These are phyloP conservation scores for Seiridium cupressi DNA, from an alignment of 2,329 filamentous ascomycete species.

Conservation along the genomic window DNA sequence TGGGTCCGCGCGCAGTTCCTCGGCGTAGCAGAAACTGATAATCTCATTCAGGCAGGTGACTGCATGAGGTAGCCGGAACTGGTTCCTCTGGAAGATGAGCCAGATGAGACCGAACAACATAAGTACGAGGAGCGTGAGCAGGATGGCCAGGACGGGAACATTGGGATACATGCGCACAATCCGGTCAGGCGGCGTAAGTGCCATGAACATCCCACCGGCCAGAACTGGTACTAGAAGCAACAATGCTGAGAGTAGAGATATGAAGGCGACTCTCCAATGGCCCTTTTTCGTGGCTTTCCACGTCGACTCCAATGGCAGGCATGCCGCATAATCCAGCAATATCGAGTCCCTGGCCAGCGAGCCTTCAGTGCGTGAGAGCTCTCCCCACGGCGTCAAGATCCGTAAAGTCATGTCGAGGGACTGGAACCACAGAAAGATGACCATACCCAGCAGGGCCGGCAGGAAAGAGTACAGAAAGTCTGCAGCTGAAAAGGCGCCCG, in stretches of 20 bases:
- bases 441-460: slow-evolving; percentile 64
- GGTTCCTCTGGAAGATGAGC: slow-evolving; percentile 58
- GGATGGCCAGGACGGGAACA: slow-evolving; percentile 68
- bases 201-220: slow-evolving; percentile 71
- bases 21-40: slow-evolving; percentile 73
- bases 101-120: slow-evolving; percentile 64
- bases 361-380: slow-evolving; percentile 56
- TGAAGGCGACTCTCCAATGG: slow-evolving; percentile 64
- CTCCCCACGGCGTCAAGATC: slow-evolving; percentile 67
- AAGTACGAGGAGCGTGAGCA: slow-evolving; percentile 70
- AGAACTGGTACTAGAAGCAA: slow-evolving; percentile 66
- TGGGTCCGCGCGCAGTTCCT: slow-evolving; percentile 68
- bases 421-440: slow-evolving; percentile 67
- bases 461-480: slow-evolving; percentile 86
- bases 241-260: slow-evolving; percentile 58
- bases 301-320: slow-evolving; percentile 59
- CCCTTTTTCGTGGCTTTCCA: slow-evolving; percentile 56
- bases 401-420: slow-evolving; percentile 65
- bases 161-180: slow-evolving; percentile 68
- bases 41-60: slow-evolving; percentile 73
- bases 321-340: slow-evolving; percentile 68
- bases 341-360: slow-evolving; percentile 62
- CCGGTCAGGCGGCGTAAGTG: slow-evolving; percentile 55
- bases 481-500: slow-evolving; percentile 73
- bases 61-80: slow-evolving; percentile 69